Percentiles rank a stretch among this genome's conserved stretches.
phyloP scores from a whole-genome alignment of 441 rosid species.

The Syzygium syzygioides region DNA sequence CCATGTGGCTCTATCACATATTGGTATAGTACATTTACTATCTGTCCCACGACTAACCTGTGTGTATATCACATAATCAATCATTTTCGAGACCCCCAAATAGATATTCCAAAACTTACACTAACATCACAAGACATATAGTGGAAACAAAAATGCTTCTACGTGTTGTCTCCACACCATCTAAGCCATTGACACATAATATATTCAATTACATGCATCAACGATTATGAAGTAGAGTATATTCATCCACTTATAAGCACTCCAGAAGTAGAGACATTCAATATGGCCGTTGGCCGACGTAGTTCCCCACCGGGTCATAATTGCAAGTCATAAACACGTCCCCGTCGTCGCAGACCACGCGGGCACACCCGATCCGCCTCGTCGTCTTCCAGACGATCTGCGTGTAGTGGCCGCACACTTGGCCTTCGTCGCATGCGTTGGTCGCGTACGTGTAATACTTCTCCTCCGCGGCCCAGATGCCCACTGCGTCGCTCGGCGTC shows the following conservation, averaged over 20 bases:
- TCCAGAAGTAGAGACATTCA: constrained; percentile 1
- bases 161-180: too few species aligned
- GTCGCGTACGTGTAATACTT: background rate
- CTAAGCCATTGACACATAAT: too few species aligned
- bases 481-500: constrained; percentile 56
- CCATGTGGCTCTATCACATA: background rate
- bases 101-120: too few species aligned
- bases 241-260: background rate
- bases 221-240: background rate
- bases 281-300: constrained; percentile 67
- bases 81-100: too few species aligned
- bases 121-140: too few species aligned
- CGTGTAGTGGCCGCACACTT: background rate
- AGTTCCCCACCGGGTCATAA: constrained; percentile 83
- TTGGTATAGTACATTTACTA: background rate
- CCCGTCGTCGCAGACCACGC: constrained; percentile 26
- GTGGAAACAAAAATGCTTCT: too few species aligned
- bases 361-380: background rate
- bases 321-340: constrained; percentile 89
- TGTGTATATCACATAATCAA: too few species aligned
- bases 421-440: background rate
- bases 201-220: background rate
- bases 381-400: background rate
- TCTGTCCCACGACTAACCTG: background rate
- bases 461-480: constrained; percentile 44